Percentiles rank a stretch among this genome's conserved stretches.
phyloP scores from a whole-genome alignment of 2,329 filamentous ascomycete species.

The Grosmannia huntii region DNA sequence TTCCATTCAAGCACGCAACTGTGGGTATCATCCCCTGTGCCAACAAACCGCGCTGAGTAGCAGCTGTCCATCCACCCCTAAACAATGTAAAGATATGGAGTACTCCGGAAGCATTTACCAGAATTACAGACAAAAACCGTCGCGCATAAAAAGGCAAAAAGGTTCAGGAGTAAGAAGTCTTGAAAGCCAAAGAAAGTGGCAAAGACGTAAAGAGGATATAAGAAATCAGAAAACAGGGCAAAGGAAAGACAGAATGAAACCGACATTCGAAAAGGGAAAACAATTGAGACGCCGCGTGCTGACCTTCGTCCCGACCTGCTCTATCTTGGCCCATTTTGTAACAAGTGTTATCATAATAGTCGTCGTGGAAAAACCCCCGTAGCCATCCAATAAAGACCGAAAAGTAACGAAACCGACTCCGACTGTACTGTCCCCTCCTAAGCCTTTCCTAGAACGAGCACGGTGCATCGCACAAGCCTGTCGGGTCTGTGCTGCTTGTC shows the following conservation, averaged over 20 bases:
- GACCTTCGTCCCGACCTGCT: neutral
- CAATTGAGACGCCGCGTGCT: neutral
- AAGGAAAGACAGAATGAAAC: neutral
- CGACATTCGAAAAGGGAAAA: neutral
- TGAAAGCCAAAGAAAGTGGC: neutral
- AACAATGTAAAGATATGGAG: neutral
- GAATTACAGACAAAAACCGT: neutral
- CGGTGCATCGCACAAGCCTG: neutral
- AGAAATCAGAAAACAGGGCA: neutral
- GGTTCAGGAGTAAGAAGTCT: neutral
- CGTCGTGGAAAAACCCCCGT: neutral
- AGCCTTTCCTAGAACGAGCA: neutral
- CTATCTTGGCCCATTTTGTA: neutral
- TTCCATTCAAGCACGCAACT: neutral
- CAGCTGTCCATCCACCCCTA: neutral
- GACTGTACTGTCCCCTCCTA: conserved; percentile 19
- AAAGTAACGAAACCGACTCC: neutral
- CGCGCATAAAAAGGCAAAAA: neutral
- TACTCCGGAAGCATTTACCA: neutral
- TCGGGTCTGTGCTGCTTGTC: neutral
- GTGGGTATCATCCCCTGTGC: conserved; percentile 6
- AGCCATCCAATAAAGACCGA: neutral
- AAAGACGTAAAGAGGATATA: neutral
- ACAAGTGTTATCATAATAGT: neutral
- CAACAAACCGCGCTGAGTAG: neutral